Evolutionary conservation across 2,329 filamentous ascomycete genomes (phyloP).

Genomic region (Aureobasidium sp.): DNA sequence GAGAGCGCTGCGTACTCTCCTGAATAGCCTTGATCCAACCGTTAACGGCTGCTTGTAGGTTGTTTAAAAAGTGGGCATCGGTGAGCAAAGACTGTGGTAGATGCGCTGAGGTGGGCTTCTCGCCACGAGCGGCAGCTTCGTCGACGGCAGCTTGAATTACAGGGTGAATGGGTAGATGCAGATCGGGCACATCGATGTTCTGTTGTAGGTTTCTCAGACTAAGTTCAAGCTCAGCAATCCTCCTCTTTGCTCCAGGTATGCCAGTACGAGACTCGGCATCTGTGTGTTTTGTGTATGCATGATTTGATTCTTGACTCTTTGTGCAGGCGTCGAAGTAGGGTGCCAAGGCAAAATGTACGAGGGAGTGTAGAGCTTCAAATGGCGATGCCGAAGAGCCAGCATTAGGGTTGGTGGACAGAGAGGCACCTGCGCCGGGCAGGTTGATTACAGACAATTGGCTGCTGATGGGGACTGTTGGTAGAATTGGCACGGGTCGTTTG

Average conservation of each 20-base stretch:
- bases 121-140: conserved; percentile 57
- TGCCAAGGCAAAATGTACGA: conserved; percentile 83
- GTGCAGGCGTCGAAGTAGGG: conserved; percentile 98
- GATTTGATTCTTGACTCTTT: conserved; percentile 64
- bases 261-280: conserved; percentile 90
- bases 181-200: conserved; percentile 94
- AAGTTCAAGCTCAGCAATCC: conserved; percentile 87
- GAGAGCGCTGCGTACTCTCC: conserved; percentile 86
- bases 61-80: conserved; percentile 89
- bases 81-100: conserved; percentile 70
- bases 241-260: conserved; percentile 95
- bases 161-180: conserved; percentile 80
- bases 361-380: conserved; percentile 85
- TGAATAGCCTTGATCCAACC: conserved; percentile 99
- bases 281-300: conserved; percentile 57
- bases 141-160: conserved; percentile 80
- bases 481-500: conserved; percentile 83
- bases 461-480: conserved; percentile 71
- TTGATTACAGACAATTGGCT: conserved; percentile 91
- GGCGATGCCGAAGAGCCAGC: conserved; percentile 70
- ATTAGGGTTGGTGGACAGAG: conserved; percentile 44
- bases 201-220: conserved; percentile 88
- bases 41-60: conserved; percentile 86
- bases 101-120: conserved; percentile 68
- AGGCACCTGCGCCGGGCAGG: conserved; percentile 53